Evolutionary conservation across 2,329 filamentous ascomycete species (phyloP).

Genomic region (Fusarium foetens): DNA sequence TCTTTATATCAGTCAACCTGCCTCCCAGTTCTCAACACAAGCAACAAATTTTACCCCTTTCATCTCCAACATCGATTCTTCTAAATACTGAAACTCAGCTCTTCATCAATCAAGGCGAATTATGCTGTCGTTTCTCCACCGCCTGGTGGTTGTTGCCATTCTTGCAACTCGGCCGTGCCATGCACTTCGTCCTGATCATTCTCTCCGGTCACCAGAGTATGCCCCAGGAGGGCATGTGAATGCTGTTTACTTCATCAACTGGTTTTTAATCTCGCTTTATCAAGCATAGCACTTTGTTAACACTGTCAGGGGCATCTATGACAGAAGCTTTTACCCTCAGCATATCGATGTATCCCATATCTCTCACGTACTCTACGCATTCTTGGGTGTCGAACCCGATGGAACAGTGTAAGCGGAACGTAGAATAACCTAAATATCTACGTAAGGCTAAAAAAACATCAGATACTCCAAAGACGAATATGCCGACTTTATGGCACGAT

Average conservation of each 20-base stretch:
- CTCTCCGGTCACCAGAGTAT: slow-evolving; percentile 3
- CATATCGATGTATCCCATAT: slow-evolving; percentile 58
- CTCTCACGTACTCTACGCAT: slow-evolving; percentile 83
- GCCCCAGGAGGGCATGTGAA: slow-evolving; percentile 39
- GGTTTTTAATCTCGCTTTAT: slow-evolving; percentile 44
- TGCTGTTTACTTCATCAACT: slow-evolving; percentile 29
- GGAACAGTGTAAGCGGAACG: slow-evolving; percentile 72
- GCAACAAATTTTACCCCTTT: neutral
- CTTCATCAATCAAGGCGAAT: slow-evolving; percentile 1
- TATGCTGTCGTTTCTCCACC: slow-evolving; percentile 44
- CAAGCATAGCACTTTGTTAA: slow-evolving; percentile 53
- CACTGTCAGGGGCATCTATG: slow-evolving; percentile 19
- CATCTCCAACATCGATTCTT: neutral
- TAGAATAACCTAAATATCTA: too few species aligned
- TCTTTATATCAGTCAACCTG: neutral
- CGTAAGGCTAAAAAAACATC: neutral
- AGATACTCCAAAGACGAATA: slow-evolving; percentile 74
- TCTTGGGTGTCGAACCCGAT: slow-evolving; percentile 77
- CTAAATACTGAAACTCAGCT: neutral
- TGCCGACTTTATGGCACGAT: slow-evolving; percentile 79
- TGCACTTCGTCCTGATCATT: slow-evolving; percentile 30
- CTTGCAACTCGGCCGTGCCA: slow-evolving; percentile 35
- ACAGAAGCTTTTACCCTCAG: slow-evolving; percentile 45
- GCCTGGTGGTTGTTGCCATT: slow-evolving; percentile 42
- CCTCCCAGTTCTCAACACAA: neutral